phyloP scores from a whole-genome alignment of 78 protist genomes.

The Andalucia godoyi region DNA sequence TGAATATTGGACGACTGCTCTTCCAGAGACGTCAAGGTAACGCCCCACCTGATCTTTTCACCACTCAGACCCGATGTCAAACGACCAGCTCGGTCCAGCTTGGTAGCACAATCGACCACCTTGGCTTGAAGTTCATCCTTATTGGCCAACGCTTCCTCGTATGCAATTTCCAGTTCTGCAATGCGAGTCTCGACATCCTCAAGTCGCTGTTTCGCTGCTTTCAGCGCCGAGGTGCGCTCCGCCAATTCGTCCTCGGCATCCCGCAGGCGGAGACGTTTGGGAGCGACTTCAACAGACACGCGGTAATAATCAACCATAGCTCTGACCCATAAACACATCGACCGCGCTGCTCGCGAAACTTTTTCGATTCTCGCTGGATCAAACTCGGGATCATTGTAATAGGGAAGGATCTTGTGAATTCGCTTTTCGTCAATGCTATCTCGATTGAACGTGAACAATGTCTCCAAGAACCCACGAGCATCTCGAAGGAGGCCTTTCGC shows the following conservation, averaged over 20 bases:
- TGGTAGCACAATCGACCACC: conserved; percentile 8
- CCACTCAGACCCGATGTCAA: conserved; percentile 41
- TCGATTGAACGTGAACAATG: conserved; percentile 4
- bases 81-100: conserved; percentile 32
- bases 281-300: conserved; percentile 53
- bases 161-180: conserved; percentile 32
- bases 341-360: conserved; percentile 15
- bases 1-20: background rate
- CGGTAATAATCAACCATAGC: conserved; percentile 64
- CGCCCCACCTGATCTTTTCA: conserved; percentile 42
- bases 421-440: conserved; percentile 37
- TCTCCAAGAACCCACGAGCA: conserved; percentile 31
- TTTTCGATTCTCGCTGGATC: background rate
- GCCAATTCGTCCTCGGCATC: conserved; percentile 37
- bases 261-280: conserved; percentile 38
- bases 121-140: conserved; percentile 13
- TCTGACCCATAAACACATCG: conserved; percentile 68
- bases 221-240: conserved; percentile 13
- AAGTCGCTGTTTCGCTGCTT: conserved; percentile 20
- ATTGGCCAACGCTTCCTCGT: conserved; percentile 5
- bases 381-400: conserved; percentile 20
- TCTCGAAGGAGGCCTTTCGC: conserved; percentile 30
- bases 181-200: conserved; percentile 28
- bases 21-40: background rate
- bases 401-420: conserved; percentile 45